These are phyloP conservation scores for Phialophora chinensis DNA, from an alignment of 2,329 filamentous ascomycete genomes.

Conservation along the genomic window DNA sequence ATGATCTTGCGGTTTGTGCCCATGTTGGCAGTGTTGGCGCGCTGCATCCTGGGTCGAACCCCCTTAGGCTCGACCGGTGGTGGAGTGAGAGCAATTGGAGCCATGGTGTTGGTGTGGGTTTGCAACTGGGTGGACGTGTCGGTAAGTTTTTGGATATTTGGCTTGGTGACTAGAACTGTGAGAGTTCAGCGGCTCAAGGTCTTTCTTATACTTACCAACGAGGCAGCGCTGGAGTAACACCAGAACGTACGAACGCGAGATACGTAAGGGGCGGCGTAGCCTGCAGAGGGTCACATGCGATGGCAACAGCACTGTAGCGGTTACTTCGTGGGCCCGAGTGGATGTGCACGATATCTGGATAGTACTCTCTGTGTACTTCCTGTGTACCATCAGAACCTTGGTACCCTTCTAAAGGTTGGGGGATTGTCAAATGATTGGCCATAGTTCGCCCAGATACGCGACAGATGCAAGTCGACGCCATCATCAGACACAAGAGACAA, in stretches of 20 bases:
- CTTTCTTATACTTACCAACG: slow-evolving; percentile 10
- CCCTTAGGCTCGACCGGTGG: slow-evolving; percentile 36
- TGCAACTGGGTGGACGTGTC: neutral
- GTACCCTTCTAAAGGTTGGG: slow-evolving; percentile 19
- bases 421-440: neutral
- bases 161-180: neutral
- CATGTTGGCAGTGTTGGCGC: slow-evolving; percentile 38
- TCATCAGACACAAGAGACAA: slow-evolving; percentile 6
- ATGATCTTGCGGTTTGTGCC: slow-evolving; percentile 52
- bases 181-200: neutral
- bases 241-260: slow-evolving; percentile 6
- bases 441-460: slow-evolving; percentile 21
- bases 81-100: slow-evolving; percentile 37
- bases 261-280: slow-evolving; percentile 32
- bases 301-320: neutral
- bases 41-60: slow-evolving; percentile 31
- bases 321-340: neutral
- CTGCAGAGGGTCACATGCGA: slow-evolving; percentile 19
- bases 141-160: neutral
- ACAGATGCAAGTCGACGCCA: slow-evolving; percentile 29
- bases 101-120: slow-evolving; percentile 31
- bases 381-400: slow-evolving; percentile 24
- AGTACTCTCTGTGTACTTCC: neutral
- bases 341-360: neutral
- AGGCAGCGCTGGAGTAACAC: neutral